Base-by-base conservation (phyloP, 164 flowering plant species). In the Sedum album region DNA sequence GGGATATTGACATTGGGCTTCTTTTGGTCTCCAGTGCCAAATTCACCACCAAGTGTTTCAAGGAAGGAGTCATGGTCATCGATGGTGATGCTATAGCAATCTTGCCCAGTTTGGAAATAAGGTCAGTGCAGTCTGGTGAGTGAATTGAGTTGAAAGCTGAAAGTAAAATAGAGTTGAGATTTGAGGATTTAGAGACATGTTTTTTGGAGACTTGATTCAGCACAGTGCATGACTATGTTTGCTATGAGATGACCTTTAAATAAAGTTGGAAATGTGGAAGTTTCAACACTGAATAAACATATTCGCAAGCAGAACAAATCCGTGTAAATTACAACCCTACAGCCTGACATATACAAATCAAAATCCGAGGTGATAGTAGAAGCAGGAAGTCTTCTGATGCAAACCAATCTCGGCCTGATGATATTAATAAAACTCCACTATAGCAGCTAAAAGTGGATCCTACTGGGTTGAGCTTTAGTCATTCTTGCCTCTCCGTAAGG, bases 61-160 rank as follows among this genome's bases (percentile, higher is more conserved):
- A 85, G 73, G 73, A 81, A 51, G 84, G 79, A 25, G 81, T 69
- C 46, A 73, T 84, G 17, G 89, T 81, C 57, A 53, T 89, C 60
- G 90, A 84, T 70, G 98, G 98, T 25, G 96, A 94, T 69, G 97
- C 96, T 21, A 74, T 74, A 44, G 89, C 95, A 5, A 64, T 85
- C 9, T 78, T 94, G 68, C 93, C 96, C 21, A 74, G 81, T 20
- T 78, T 86, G 21, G 76, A 71, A 21, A 55, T 79, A 75, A 62
- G 70, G 36, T 36, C 73, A 62, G 64, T 62, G 48, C 33, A 38
- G 6, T 68, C 53, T 5, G 48, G 2, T 13, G 78, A 46, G 44
- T 70, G 44, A 70, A 28, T 28, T 57, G 3, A 14, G 28, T 28
- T 14, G 6, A 26, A 14, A 11, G 26, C 62, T 1, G 31, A 51